Percentiles rank a stretch among this genome's conserved stretches.
These are phyloP conservation scores for Pythium phragmiticola DNA, from an alignment of 352 stramenopile genomes.

Conservation along the genomic window DNA sequence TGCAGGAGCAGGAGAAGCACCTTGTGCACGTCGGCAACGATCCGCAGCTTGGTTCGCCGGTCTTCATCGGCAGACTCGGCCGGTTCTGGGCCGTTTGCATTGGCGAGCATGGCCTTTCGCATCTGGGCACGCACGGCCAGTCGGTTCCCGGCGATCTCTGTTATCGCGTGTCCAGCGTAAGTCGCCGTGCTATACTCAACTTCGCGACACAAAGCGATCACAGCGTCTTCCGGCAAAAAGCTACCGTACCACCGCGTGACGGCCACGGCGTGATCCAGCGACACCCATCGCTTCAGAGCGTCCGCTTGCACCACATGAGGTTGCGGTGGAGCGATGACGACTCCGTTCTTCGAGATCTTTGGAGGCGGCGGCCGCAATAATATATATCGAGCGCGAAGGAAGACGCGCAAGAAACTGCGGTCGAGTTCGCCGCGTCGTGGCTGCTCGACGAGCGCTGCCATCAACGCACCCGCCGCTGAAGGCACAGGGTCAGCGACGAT, in stretches of 20 bases:
- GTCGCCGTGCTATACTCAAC: slow-evolving; percentile 71
- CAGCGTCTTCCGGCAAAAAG: slow-evolving; percentile 52
- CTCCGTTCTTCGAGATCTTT: slow-evolving; percentile 11
- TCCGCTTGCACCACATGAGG: slow-evolving; percentile 56
- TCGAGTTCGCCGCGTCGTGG: slow-evolving; percentile 43
- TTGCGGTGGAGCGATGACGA: neutral
- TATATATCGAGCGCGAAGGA: slow-evolving; percentile 53
- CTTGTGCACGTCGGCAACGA: slow-evolving; percentile 60
- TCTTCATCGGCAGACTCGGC: slow-evolving; percentile 14
- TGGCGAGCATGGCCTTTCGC: slow-evolving; percentile 57
- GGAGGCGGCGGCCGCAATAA: slow-evolving; percentile 33
- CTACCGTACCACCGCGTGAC: slow-evolving; percentile 65
- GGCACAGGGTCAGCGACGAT: neutral
- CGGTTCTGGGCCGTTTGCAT: slow-evolving; percentile 10
- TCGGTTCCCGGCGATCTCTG: slow-evolving; percentile 58
- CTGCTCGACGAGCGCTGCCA: slow-evolving; percentile 20
- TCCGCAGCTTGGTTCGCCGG: slow-evolving; percentile 28
- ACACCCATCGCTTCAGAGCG: slow-evolving; percentile 51
- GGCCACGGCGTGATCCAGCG: slow-evolving; percentile 57
- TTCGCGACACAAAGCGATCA: slow-evolving; percentile 64
- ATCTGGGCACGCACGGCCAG: slow-evolving; percentile 72
- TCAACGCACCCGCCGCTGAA: slow-evolving; percentile 4
- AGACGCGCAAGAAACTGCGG: slow-evolving; percentile 66
- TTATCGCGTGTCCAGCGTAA: slow-evolving; percentile 45
- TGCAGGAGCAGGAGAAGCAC: slow-evolving; percentile 56